A percentile compares a stretch with the other conserved stretches of the same genome.
These are phyloP conservation scores for Podospora appendiculata DNA, from an alignment of 495 filamentous ascomycete genomes.

Conservation along the genomic window DNA sequence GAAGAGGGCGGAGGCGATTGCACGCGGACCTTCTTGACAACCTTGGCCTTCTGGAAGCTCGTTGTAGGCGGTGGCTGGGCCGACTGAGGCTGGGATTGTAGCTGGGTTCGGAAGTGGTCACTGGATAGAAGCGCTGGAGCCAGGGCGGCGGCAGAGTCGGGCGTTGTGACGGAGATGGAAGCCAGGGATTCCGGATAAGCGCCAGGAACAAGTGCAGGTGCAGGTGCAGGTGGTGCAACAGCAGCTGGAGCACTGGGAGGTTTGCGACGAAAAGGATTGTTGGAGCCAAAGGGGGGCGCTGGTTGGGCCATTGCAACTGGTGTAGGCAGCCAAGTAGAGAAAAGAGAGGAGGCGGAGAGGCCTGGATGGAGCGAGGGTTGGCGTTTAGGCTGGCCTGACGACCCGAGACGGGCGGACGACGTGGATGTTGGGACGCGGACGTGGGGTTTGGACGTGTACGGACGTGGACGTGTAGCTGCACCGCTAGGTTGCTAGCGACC, in stretches of 20 bases:
- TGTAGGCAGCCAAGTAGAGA: background rate
- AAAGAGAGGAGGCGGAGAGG: background rate
- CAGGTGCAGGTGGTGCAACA: slow-evolving; percentile 10
- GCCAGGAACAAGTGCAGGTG: slow-evolving; percentile 5
- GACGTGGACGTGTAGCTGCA: background rate
- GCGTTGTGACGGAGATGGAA: background rate
- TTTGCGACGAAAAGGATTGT: slow-evolving; percentile 43
- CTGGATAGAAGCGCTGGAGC: slow-evolving; percentile 17
- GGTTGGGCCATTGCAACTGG: slow-evolving; percentile 20
- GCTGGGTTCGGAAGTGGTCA: slow-evolving; percentile 21
- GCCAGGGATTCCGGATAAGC: slow-evolving; percentile 1
- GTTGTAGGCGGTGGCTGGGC: slow-evolving; percentile 24
- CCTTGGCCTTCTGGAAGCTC: slow-evolving; percentile 38
- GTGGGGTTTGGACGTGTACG: no score
- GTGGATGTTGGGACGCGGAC: background rate
- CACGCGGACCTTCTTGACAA: slow-evolving; percentile 48
- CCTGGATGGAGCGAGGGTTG: background rate
- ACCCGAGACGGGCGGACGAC: no score
- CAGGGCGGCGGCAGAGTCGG: slow-evolving; percentile 3
- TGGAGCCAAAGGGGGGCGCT: slow-evolving; percentile 28
- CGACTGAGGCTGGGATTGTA: slow-evolving; percentile 19
- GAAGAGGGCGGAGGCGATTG: slow-evolving; percentile 48
- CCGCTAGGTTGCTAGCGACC: slow-evolving; percentile 7
- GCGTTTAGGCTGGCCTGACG: background rate
- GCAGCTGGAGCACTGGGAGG: slow-evolving; percentile 3